Conservation (phyloP, 306 rosid genomes). For the Comarum palustre region DNA sequence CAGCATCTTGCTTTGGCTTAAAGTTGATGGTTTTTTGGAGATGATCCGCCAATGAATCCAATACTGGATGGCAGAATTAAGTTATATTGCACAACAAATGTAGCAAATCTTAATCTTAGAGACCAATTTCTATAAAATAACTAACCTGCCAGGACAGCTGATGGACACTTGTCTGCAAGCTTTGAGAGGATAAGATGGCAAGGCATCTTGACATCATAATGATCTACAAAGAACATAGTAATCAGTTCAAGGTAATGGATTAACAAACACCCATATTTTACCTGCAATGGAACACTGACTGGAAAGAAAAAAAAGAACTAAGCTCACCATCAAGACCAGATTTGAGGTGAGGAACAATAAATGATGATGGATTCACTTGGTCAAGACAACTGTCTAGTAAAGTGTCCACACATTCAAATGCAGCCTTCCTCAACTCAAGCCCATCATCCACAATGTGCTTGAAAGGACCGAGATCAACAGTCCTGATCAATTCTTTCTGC, state of each 20-base stretch:
- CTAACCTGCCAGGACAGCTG: slow-evolving; percentile 91
- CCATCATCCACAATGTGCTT: slow-evolving; percentile 99
- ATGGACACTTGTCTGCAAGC: slow-evolving; percentile 94
- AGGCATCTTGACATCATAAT: slow-evolving; percentile 99
- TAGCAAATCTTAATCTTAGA: slow-evolving; percentile 10
- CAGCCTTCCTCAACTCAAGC: slow-evolving; percentile 99
- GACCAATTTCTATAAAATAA: slow-evolving; percentile 21
- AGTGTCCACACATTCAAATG: slow-evolving; percentile 97
- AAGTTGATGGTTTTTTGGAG: slow-evolving; percentile 92
- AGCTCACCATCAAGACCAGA: slow-evolving; percentile 96
- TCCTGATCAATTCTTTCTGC: slow-evolving; percentile 97
- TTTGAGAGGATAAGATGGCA: slow-evolving; percentile 97
- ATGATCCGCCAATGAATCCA: slow-evolving; percentile 98
- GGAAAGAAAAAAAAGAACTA: not conserved
- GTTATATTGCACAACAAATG: slow-evolving; percentile 16
- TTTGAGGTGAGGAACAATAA: slow-evolving; percentile 88
- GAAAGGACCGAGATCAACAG: slow-evolving; percentile 98
- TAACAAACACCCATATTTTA: too few species aligned
- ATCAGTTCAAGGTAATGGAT: not conserved
- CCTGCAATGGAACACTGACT: not conserved
- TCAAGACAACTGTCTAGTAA: slow-evolving; percentile 97
- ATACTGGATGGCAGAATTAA: slow-evolving; percentile 47
- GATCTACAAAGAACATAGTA: slow-evolving; percentile 50
- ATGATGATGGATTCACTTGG: slow-evolving; percentile 98
- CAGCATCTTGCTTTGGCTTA: slow-evolving; percentile 97